Percentiles rank a stretch among this genome's conserved stretches.
Evolutionary conservation across 352 stramenopile species (phyloP).

Genomic region (Blastocystis sp.): DNA sequence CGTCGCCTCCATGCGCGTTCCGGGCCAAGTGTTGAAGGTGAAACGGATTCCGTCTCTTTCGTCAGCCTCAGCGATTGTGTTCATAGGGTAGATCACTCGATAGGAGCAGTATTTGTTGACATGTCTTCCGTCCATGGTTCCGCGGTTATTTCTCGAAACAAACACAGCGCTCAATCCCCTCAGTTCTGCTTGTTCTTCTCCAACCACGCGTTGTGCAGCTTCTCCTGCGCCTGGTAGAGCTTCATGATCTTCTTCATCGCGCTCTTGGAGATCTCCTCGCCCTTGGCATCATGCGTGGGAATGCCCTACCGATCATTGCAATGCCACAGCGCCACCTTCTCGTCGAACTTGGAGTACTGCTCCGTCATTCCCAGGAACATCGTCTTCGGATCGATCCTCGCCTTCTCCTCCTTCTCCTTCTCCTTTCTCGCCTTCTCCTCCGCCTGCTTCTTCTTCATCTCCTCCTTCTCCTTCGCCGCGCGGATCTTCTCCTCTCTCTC

Average conservation of each 20-base stretch:
- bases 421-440: constrained; percentile 71
- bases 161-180: neutral
- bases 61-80: constrained; percentile 71
- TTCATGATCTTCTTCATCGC: constrained; percentile 93
- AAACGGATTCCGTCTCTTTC: constrained; percentile 88
- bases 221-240: constrained; percentile 90
- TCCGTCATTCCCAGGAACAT: constrained; percentile 85
- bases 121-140: neutral
- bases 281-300: constrained; percentile 86
- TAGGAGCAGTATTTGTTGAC: constrained; percentile 4
- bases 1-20: constrained; percentile 92
- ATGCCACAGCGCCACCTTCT: constrained; percentile 68
- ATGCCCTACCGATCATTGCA: constrained; percentile 77
- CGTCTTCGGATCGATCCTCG: constrained; percentile 84
- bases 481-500: constrained; percentile 75
- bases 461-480: constrained; percentile 77
- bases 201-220: constrained; percentile 73
- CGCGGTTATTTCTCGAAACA: neutral
- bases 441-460: constrained; percentile 73
- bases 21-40: constrained; percentile 97
- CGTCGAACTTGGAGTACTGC: constrained; percentile 86
- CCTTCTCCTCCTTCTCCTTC: constrained; percentile 79
- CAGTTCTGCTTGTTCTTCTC: constrained; percentile 15
- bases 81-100: constrained; percentile 30
- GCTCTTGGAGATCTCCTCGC: constrained; percentile 89